A percentile compares a stretch with the other conserved stretches of the same genome.
Conservation (phyloP, 1,284 basidiomycete species). For the Naganishia cerealis region DNA sequence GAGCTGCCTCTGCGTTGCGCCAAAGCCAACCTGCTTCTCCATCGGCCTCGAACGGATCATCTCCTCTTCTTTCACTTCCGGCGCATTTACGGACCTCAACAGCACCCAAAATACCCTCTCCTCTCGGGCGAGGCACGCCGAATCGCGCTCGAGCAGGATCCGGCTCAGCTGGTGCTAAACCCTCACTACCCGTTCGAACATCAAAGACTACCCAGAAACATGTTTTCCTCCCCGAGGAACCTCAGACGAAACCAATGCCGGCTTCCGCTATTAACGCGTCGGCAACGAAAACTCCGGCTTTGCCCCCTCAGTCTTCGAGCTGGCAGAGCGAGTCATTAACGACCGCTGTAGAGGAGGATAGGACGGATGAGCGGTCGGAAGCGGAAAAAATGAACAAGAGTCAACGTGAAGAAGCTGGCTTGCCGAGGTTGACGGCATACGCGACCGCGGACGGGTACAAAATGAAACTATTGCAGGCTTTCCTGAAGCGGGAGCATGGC, state of each 20-base stretch:
- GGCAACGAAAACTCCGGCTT: not conserved
- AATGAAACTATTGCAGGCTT: conserved; percentile 73
- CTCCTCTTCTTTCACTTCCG: conserved; percentile 46
- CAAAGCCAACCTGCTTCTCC: conserved; percentile 38
- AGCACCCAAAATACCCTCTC: conserved; percentile 50
- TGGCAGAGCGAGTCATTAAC: conserved; percentile 40
- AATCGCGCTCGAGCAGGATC: conserved; percentile 32
- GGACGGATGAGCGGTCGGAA: conserved; percentile 48
- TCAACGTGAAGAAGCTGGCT: conserved; percentile 73
- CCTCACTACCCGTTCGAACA: conserved; percentile 64
- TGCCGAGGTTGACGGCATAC: conserved; percentile 78
- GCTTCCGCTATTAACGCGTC: conserved; percentile 34
- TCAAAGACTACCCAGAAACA: conserved; percentile 91
- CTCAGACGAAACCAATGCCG: conserved; percentile 78
- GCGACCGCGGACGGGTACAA: conserved; percentile 79
- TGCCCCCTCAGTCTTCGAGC: conserved; percentile 8
- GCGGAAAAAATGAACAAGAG: conserved; percentile 62
- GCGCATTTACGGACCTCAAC: conserved; percentile 50
- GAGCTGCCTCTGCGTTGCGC: conserved; percentile 51
- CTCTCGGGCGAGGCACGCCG: conserved; percentile 52
- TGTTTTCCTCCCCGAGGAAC: conserved; percentile 83
- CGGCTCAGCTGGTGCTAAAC: conserved; percentile 37
- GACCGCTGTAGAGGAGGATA: conserved; percentile 48
- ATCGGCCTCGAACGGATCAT: conserved; percentile 30
- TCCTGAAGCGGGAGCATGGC: conserved; percentile 89